Conservation (phyloP, 1,284 basidiomycete species). For the Microbotryomycetes sp. region DNA sequence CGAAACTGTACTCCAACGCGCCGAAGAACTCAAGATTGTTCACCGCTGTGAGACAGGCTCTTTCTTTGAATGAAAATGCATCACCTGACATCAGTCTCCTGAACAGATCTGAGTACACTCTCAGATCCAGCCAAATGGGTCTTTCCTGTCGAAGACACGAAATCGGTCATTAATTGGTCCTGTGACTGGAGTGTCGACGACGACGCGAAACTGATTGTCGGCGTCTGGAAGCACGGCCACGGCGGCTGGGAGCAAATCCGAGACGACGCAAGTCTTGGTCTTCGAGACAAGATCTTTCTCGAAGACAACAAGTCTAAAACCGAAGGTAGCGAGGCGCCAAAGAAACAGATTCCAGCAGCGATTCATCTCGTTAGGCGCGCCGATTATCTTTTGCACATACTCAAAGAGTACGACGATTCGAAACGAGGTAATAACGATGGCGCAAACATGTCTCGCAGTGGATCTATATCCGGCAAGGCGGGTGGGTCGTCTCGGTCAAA, state of each 20-base stretch:
- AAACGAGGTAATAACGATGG: not conserved
- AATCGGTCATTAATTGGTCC: slow-evolving; percentile 91
- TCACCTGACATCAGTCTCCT: not conserved
- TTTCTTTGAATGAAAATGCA: not conserved
- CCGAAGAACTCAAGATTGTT: slow-evolving; percentile 82
- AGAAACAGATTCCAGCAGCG: slow-evolving; percentile 78
- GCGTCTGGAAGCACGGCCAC: slow-evolving; percentile 89
- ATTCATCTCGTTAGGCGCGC: slow-evolving; percentile 96
- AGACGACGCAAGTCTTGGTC: slow-evolving; percentile 72
- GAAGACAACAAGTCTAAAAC: slow-evolving; percentile 82
- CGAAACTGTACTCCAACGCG: slow-evolving; percentile 85
- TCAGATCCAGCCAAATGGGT: slow-evolving; percentile 72
- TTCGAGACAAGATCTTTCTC: slow-evolving; percentile 92
- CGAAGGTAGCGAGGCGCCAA: slow-evolving; percentile 50
- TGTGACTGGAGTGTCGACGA: slow-evolving; percentile 86
- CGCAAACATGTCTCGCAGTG: slow-evolving; percentile 13
- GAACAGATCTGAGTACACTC: slow-evolving; percentile 44
- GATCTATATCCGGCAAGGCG: slow-evolving; percentile 3
- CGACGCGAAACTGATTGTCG: slow-evolving; percentile 88
- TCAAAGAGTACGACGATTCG: slow-evolving; percentile 50
- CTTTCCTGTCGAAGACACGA: slow-evolving; percentile 84
- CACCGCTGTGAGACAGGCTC: slow-evolving; percentile 49
- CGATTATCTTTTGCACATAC: slow-evolving; percentile 81
- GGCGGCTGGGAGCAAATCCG: slow-evolving; percentile 95
- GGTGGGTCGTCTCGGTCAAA: not conserved